Evolutionary conservation across 192 early-diverging fungal species (phyloP), one percentile per base, ranked within the genome.

Genomic region (Coemansia reversa): DNA sequence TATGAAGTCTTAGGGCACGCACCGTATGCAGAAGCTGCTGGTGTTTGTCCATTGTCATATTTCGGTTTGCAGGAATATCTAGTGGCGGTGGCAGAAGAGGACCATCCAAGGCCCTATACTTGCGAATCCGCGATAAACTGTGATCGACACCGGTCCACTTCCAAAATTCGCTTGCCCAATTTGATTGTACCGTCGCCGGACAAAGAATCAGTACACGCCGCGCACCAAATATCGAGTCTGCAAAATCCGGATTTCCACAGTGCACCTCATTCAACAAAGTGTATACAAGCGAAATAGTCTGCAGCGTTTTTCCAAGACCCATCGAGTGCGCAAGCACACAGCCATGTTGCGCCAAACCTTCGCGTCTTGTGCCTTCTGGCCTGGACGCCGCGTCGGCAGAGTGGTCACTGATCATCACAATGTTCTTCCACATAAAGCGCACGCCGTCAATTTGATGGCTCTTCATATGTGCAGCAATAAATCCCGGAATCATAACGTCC

Each of bases 231-330:
- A 84, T 75, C n/a, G 75, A 71, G 7, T 87, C 83, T 24, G 88
- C 75, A 48, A 82, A 77, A 28, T 79, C 68, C 4, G 65, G 51
- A 58, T 86, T 88, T 1, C 74, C 67, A 4, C 53, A 54, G 0
- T 66, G 61, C n/a, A 91, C 82, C 58, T 91, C 87, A 11, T 77
- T 70, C 18, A 89, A 68, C 32, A 94, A 60, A 1, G 89, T 91
- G 55, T 85, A 88, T 4, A 94, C 28, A 48, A 94, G 87, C 0
- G 85, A 65, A 61, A 96, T 86, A 9, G 85, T 81, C 65, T 93
- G 91, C 14, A 93, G 72, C 0, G 93, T 94, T 72, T 93, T 93
- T 55, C 91, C 93, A 22, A 96, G 76, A 0, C 94, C 93, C 93
- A 94, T 94, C 9, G 85, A 82, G 72, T 94, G 94, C 0, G 91